Conservation (phyloP, 2,329 filamentous ascomycete genomes). For the Neocatenulostroma microsporum region DNA sequence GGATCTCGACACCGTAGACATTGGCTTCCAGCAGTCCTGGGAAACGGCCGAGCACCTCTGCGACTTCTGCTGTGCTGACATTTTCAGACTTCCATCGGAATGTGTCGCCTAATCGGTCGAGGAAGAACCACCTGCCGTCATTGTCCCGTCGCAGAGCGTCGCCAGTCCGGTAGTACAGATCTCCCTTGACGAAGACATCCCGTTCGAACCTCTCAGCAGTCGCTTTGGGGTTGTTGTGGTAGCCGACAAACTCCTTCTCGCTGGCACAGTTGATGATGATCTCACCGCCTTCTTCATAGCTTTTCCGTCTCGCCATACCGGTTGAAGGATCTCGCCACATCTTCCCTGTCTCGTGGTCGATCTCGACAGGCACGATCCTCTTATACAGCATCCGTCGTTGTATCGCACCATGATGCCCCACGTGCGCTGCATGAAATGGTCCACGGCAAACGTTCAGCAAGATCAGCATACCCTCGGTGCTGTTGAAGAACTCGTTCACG, state of each 20-base stretch:
- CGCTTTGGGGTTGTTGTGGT: slow-evolving; percentile 65
- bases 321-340: slow-evolving; percentile 62
- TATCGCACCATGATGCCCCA: slow-evolving; percentile 61
- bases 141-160: slow-evolving; percentile 65
- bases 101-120: slow-evolving; percentile 71
- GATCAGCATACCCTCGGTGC: slow-evolving; percentile 59
- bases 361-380: slow-evolving; percentile 52
- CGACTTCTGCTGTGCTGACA: slow-evolving; percentile 54
- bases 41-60: slow-evolving; percentile 63
- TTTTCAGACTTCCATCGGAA: slow-evolving; percentile 66
- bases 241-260: slow-evolving; percentile 65
- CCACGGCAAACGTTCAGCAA: slow-evolving; percentile 62
- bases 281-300: slow-evolving; percentile 67
- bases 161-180: slow-evolving; percentile 78
- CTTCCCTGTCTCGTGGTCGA: slow-evolving; percentile 63
- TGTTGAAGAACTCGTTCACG: slow-evolving; percentile 33
- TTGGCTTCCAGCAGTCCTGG: slow-evolving; percentile 66
- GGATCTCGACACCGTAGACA: slow-evolving; percentile 74
- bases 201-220: slow-evolving; percentile 66
- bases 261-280: slow-evolving; percentile 62
- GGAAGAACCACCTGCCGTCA: slow-evolving; percentile 69
- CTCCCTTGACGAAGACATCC: slow-evolving; percentile 64
- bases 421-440: slow-evolving; percentile 61
- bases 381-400: slow-evolving; percentile 48
- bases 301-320: slow-evolving; percentile 53